Conservation (phyloP, 1,139 yeast genomes). For the Protomyces gravidus region DNA sequence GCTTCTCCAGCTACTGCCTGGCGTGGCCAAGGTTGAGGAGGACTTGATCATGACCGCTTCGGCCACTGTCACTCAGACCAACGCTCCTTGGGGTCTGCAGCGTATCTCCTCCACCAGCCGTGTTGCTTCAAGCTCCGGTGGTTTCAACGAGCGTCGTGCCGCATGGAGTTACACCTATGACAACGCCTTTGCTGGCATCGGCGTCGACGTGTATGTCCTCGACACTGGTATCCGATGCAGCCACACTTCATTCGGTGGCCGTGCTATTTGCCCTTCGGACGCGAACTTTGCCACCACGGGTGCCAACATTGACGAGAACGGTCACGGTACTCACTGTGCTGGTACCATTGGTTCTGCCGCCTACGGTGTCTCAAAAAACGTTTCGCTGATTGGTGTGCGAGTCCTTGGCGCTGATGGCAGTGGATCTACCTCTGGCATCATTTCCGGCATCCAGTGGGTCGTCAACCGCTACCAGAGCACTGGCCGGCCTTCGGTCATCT, state of each 20-base stretch:
- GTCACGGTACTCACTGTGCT: slow-evolving; percentile 66
- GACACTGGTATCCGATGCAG: slow-evolving; percentile 30
- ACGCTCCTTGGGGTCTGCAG: slow-evolving; percentile 25
- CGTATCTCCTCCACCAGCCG: slow-evolving; percentile 56
- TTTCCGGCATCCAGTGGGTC: slow-evolving; percentile 31
- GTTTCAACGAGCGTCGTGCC: slow-evolving; percentile 33
- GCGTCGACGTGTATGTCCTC: slow-evolving; percentile 30
- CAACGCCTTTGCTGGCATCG: slow-evolving; percentile 50
- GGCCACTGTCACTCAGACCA: not conserved
- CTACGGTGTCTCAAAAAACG: slow-evolving; percentile 77
- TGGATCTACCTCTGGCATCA: slow-evolving; percentile 28
- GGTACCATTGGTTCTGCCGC: slow-evolving; percentile 72
- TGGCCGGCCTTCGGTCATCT: slow-evolving; percentile 1
- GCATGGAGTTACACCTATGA: slow-evolving; percentile 30
- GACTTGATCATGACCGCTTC: not conserved
- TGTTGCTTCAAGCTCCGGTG: not conserved
- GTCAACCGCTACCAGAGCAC: slow-evolving; percentile 18
- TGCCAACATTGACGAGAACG: slow-evolving; percentile 28
- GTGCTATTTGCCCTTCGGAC: slow-evolving; percentile 43
- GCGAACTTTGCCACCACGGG: slow-evolving; percentile 24
- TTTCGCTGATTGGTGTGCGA: slow-evolving; percentile 69
- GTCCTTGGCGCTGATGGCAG: slow-evolving; percentile 49
- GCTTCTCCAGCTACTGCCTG: not conserved
- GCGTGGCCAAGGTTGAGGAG: not conserved
- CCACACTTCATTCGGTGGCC: slow-evolving; percentile 44